A percentile compares a stretch with the other conserved stretches of the same genome.
phyloP scores from a whole-genome alignment of 2,329 filamentous ascomycete genomes.

The Aschersonia sp. region DNA sequence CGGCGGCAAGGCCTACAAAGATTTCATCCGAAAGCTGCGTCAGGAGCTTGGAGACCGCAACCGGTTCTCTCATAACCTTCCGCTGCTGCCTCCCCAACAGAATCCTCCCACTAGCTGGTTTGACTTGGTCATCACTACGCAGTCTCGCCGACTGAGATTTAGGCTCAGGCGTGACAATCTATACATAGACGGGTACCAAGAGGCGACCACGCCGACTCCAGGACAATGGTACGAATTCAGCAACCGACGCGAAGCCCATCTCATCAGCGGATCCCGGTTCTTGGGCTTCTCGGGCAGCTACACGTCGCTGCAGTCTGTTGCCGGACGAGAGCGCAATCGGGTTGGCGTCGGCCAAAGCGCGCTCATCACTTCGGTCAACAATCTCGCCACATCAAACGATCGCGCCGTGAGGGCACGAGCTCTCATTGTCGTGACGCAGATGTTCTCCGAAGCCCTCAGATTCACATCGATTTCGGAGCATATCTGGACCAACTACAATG shows the following conservation, averaged over 20 bases:
- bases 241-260: background rate
- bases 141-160: background rate
- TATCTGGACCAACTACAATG: background rate
- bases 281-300: background rate
- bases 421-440: background rate
- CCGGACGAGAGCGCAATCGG: background rate
- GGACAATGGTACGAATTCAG: background rate
- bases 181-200: background rate
- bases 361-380: background rate
- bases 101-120: background rate
- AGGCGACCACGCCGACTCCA: background rate
- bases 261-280: background rate
- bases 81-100: background rate
- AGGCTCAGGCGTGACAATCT: background rate
- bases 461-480: background rate
- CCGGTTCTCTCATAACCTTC: background rate
- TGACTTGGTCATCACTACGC: background rate
- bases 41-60: background rate
- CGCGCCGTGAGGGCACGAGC: background rate
- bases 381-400: background rate
- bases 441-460: background rate
- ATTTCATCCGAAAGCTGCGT: background rate
- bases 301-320: background rate
- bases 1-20: background rate
- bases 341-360: background rate